Conservation (phyloP, 75 land plant genomes). For the Cryptomeria japonica region DNA sequence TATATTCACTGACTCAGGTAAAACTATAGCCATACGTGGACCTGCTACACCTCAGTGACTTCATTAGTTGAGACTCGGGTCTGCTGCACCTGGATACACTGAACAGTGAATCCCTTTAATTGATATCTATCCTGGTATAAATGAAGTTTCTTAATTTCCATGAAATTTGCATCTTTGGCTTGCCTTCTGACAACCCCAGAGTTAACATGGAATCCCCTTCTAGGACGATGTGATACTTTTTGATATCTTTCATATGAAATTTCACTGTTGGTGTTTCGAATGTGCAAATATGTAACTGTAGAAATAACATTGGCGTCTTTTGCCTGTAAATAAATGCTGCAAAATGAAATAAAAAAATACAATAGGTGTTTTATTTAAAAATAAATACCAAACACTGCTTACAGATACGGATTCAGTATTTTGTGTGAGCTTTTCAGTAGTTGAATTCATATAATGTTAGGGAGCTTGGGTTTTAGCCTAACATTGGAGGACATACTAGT, state of each 20-base stretch:
- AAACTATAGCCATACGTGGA: not conserved
- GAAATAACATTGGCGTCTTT: not conserved
- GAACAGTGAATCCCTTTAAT: not conserved
- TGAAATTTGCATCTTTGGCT: not conserved
- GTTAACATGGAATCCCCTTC: not conserved
- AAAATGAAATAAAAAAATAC: not conserved
- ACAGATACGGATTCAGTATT: not conserved
- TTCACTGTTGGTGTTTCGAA: not conserved
- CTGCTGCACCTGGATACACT: not conserved
- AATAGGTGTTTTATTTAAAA: not conserved
- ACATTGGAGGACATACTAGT: not conserved
- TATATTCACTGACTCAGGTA: not conserved
- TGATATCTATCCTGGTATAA: not conserved
- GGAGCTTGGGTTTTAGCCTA: not conserved
- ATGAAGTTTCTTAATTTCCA: not conserved
- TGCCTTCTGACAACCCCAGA: not conserved
- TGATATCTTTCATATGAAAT: not conserved
- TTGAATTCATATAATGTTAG: not conserved
- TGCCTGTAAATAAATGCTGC: not conserved
- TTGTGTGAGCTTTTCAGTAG: not conserved
- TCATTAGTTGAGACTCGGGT: not conserved
- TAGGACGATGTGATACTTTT: not conserved
- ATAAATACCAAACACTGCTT: not conserved
- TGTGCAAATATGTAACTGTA: not conserved
- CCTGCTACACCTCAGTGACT: not conserved